A percentile compares a stretch with the other conserved stretches of the same genome.
Evolutionary conservation across 306 rosid genomes (phyloP).

Genomic region (Vigna hirtella): DNA sequence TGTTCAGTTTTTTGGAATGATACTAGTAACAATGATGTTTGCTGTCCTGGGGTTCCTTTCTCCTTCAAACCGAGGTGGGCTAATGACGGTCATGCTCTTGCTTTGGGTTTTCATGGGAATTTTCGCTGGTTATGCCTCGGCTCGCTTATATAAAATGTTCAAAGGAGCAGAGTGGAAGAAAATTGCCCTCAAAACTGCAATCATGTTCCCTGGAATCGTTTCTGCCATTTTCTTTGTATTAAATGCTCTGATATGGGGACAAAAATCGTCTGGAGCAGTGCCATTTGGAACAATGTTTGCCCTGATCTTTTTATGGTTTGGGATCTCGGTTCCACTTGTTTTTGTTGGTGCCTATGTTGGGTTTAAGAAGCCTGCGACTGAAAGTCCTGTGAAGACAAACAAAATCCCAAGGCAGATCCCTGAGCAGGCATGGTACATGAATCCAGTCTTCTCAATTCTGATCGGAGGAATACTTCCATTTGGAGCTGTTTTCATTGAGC

Average conservation of each 20-base stretch:
- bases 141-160: slow-evolving; percentile 90
- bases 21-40: slow-evolving; percentile 88
- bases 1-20: slow-evolving; percentile 94
- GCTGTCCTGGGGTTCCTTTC: slow-evolving; percentile 96
- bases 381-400: slow-evolving; percentile 96
- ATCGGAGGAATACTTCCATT: slow-evolving; percentile 96
- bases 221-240: slow-evolving; percentile 78
- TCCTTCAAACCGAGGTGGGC: slow-evolving; percentile 98
- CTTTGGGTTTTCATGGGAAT: slow-evolving; percentile 98
- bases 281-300: slow-evolving; percentile 99
- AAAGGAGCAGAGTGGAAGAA: slow-evolving; percentile 96
- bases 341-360: slow-evolving; percentile 95
- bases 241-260: slow-evolving; percentile 91
- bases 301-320: slow-evolving; percentile 93
- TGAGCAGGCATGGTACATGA: slow-evolving; percentile 99
- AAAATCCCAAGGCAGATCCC: slow-evolving; percentile 99
- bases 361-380: slow-evolving; percentile 90
- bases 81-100: slow-evolving; percentile 97
- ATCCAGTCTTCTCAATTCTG: slow-evolving; percentile 85
- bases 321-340: slow-evolving; percentile 95
- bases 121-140: slow-evolving; percentile 83
- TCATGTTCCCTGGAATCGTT: slow-evolving; percentile 80
- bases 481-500: slow-evolving; percentile 97
- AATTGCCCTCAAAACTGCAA: slow-evolving; percentile 82
- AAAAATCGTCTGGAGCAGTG: slow-evolving; percentile 98